Evolutionary conservation across 495 filamentous ascomycete species (phyloP).

Genomic region (Podospora comata): DNA sequence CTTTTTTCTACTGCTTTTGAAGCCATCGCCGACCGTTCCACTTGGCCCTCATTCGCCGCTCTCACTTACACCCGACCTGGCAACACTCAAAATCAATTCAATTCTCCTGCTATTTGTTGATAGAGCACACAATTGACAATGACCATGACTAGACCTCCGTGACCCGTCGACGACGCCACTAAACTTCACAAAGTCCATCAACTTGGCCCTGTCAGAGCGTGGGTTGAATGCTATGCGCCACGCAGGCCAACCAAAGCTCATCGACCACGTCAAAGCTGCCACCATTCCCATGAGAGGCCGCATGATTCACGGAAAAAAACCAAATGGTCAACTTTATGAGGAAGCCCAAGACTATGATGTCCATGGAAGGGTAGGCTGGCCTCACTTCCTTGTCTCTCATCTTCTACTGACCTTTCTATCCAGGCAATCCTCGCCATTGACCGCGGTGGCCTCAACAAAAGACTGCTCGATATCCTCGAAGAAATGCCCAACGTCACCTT

Average conservation of each 20-base stretch:
- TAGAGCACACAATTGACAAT: slow-evolving; percentile 3
- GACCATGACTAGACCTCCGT: slow-evolving; percentile 67
- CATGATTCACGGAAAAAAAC: slow-evolving; percentile 86
- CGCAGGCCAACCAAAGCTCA: slow-evolving; percentile 58
- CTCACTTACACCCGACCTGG: not conserved
- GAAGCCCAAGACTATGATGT: slow-evolving; percentile 85
- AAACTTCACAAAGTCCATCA: slow-evolving; percentile 98
- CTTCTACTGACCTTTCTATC: slow-evolving; percentile 32
- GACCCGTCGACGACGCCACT: slow-evolving; percentile 78
- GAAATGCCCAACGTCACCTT: slow-evolving; percentile 80
- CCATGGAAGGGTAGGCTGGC: slow-evolving; percentile 68
- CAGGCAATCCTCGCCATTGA: slow-evolving; percentile 54
- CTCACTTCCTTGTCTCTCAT: not conserved
- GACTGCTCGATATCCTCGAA: slow-evolving; percentile 80
- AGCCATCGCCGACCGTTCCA: slow-evolving; percentile 9
- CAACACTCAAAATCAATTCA: not conserved
- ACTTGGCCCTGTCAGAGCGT: slow-evolving; percentile 87
- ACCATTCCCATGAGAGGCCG: slow-evolving; percentile 92
- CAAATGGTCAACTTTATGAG: slow-evolving; percentile 64
- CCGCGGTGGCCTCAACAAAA: slow-evolving; percentile 77
- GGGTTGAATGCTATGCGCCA: slow-evolving; percentile 84
- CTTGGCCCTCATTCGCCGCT: not conserved
- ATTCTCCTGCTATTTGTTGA: not conserved
- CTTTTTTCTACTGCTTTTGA: not conserved
- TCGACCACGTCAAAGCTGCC: slow-evolving; percentile 67